phyloP scores from a whole-genome alignment of 169 alveolate species.

The Plasmodium yoelii region DNA sequence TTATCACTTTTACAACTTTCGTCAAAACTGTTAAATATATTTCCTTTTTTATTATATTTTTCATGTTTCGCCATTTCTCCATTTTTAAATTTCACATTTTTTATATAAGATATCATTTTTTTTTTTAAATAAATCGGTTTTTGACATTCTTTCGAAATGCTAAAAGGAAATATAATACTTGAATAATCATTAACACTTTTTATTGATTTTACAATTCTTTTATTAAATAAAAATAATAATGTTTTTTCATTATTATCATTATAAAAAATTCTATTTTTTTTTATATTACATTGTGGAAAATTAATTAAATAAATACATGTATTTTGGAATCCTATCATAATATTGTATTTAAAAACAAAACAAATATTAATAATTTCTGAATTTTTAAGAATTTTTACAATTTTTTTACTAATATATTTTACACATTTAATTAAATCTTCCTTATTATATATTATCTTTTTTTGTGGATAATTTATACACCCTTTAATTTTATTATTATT shows the following conservation, averaged over 20 bases:
- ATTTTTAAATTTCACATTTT: not conserved
- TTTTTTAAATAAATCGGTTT: slow-evolving; percentile 37
- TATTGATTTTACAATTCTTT: slow-evolving; percentile 37
- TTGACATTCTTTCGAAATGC: slow-evolving; percentile 40
- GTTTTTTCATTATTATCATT: slow-evolving; percentile 47
- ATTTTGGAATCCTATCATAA: slow-evolving; percentile 1
- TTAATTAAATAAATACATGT: slow-evolving; percentile 29
- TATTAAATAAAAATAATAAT: slow-evolving; percentile 57
- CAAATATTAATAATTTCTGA: slow-evolving; percentile 26
- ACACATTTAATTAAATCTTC: slow-evolving; percentile 15
- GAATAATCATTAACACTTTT: slow-evolving; percentile 61
- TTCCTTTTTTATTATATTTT: not conserved
- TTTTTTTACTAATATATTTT: slow-evolving; percentile 23
- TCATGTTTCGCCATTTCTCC: not conserved
- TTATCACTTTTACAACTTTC: not conserved
- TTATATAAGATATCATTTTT: slow-evolving; percentile 46
- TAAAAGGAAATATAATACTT: slow-evolving; percentile 56
- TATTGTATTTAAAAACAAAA: slow-evolving; percentile 49
- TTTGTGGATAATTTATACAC: slow-evolving; percentile 49
- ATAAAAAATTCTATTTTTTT: slow-evolving; percentile 34
- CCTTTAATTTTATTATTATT: slow-evolving; percentile 12
- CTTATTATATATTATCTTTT: slow-evolving; percentile 18
- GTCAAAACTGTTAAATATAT: no score
- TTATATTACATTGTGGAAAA: slow-evolving; percentile 56
- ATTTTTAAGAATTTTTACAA: slow-evolving; percentile 7